These are phyloP conservation scores for Epichloe elymi DNA, from an alignment of 2,329 filamentous ascomycete species.

Conservation along the genomic window DNA sequence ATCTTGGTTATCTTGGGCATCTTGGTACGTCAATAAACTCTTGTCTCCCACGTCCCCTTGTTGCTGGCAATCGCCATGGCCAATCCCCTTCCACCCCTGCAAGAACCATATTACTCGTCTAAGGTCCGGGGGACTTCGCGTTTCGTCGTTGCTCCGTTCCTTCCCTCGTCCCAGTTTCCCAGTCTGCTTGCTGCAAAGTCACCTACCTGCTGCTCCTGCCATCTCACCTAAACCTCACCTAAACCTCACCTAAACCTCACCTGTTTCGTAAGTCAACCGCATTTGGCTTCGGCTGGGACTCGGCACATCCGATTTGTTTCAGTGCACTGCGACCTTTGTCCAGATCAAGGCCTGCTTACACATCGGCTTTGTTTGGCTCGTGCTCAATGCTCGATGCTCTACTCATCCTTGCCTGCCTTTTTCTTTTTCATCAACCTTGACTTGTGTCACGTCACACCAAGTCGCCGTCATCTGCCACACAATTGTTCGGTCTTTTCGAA, in stretches of 20 bases:
- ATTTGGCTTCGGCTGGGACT: conserved; percentile 1
- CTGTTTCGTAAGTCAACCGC: conserved; percentile 5
- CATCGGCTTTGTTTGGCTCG: not conserved
- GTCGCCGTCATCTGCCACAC: not conserved
- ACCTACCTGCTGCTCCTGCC: conserved; percentile 1
- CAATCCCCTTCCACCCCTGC: not conserved
- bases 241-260: not conserved
- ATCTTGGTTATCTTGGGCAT: not conserved
- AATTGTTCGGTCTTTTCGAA: not conserved
- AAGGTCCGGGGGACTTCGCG: not conserved
- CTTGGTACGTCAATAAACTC: not conserved
- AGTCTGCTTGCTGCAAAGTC: not conserved
- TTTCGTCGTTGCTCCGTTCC: not conserved
- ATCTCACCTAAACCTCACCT: not conserved
- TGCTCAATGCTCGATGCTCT: too few species aligned
- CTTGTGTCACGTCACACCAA: not conserved
- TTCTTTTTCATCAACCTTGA: not conserved
- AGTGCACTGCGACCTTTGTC: not conserved
- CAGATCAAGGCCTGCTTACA: not conserved
- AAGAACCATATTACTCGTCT: not conserved
- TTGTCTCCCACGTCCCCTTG: not conserved
- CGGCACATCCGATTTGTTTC: conserved; percentile 6
- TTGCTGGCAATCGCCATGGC: not conserved
- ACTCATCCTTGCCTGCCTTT: not conserved
- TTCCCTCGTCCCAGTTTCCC: not conserved